Conservation (phyloP, 495 filamentous ascomycete genomes). For the Zalerion maritima region DNA sequence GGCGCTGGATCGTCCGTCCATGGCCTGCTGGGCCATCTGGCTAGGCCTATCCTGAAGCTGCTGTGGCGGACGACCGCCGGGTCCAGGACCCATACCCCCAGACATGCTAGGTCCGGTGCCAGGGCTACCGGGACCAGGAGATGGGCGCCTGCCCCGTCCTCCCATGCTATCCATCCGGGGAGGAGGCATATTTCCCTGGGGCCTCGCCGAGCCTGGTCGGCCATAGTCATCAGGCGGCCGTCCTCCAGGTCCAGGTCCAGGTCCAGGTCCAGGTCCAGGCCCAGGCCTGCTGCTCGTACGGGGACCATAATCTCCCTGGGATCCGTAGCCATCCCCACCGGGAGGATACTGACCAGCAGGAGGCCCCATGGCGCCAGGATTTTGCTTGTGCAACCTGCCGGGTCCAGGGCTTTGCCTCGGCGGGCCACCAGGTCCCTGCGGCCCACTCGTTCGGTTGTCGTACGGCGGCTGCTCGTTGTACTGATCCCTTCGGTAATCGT, state of each 20-base stretch:
- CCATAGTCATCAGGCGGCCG: slow-evolving; percentile 2
- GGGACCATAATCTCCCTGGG: slow-evolving; percentile 12
- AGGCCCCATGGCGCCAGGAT: slow-evolving; percentile 10
- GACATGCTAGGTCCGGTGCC: slow-evolving; percentile 9
- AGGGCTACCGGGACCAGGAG: slow-evolving; percentile 7
- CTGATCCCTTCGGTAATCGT: slow-evolving; percentile 15
- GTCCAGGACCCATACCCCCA: too few relatives aligned
- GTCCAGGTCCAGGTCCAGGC: slow-evolving; percentile 1
- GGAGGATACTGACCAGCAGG: slow-evolving; percentile 13
- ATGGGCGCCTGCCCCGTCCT: slow-evolving; percentile 4
- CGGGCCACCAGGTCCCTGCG: slow-evolving; percentile 10
- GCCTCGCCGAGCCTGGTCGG: neutral
- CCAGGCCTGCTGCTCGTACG: slow-evolving; percentile 11
- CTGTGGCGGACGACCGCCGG: slow-evolving; percentile 5
- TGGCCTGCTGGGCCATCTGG: slow-evolving; percentile 11
- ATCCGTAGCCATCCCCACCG: slow-evolving; percentile 4
- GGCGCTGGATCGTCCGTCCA: slow-evolving; percentile 15
- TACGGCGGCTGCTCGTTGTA: slow-evolving; percentile 13
- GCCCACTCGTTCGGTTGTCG: slow-evolving; percentile 9
- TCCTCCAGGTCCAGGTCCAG: slow-evolving; percentile 8
- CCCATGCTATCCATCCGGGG: slow-evolving; percentile 2
- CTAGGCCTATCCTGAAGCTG: slow-evolving; percentile 12
- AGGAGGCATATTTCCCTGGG: slow-evolving; percentile 8
- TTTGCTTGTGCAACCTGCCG: slow-evolving; percentile 16
- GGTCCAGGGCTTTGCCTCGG: slow-evolving; percentile 7